Percentiles rank a stretch among this genome's conserved stretches.
phyloP scores from a whole-genome alignment of 73 alveolate species.

The Paramecium biaurelia region DNA sequence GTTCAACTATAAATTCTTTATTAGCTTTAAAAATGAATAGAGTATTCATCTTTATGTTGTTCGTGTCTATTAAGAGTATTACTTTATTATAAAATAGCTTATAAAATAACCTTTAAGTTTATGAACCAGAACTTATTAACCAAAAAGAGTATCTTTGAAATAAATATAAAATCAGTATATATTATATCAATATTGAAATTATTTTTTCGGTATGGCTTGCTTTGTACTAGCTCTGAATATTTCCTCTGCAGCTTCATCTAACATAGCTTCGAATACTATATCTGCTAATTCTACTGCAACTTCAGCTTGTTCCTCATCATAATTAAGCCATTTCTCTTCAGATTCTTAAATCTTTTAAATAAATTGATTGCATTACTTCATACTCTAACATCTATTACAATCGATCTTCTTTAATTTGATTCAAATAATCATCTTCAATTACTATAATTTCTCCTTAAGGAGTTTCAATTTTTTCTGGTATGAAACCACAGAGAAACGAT shows the following conservation, averaged over 20 bases:
- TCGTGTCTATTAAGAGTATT: background rate
- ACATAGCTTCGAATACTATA: conserved; percentile 57
- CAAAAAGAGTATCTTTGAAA: background rate
- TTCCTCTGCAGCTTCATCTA: conserved; percentile 64
- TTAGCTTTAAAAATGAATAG: background rate
- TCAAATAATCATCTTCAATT: conserved; percentile 64
- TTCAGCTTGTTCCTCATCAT: conserved; percentile 68
- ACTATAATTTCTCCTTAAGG: conserved; percentile 57
- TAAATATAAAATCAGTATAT: background rate
- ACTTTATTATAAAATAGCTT: background rate
- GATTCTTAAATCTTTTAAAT: background rate
- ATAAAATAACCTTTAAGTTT: background rate
- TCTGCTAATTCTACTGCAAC: conserved; percentile 65
- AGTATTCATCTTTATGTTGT: background rate
- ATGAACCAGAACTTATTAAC: background rate
- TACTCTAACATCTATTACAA: conserved; percentile 56
- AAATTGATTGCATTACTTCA: conserved; percentile 32
- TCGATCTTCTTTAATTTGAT: conserved; percentile 63
- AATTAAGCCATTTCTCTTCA: conserved; percentile 64
- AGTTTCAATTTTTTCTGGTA: conserved; percentile 50
- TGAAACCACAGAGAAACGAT: conserved; percentile 58
- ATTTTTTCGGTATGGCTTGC: background rate
- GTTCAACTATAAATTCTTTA: background rate
- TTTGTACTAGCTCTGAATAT: background rate
- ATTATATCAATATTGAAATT: background rate